A percentile compares a stretch with the other conserved stretches of the same genome.
These are phyloP conservation scores for Phytophthora kernoviae DNA, from an alignment of 352 stramenopile genomes.

Conservation along the genomic window DNA sequence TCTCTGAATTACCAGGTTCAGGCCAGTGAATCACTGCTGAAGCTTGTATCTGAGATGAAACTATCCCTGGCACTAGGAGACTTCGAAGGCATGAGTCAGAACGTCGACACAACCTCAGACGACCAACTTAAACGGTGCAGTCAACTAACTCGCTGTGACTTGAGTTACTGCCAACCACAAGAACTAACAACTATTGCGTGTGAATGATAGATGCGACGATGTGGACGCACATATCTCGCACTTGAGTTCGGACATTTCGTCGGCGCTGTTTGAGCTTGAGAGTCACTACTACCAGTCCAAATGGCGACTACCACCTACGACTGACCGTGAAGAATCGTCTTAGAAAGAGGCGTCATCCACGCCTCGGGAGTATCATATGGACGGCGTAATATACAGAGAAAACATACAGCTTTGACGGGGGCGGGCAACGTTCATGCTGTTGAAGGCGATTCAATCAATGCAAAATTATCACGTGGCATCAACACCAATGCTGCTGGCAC, in stretches of 20 bases:
- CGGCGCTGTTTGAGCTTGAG: constrained; percentile 81
- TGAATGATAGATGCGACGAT: constrained; percentile 66
- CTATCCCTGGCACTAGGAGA: constrained; percentile 76
- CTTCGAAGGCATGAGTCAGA: constrained; percentile 89
- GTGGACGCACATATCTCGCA: constrained; percentile 81
- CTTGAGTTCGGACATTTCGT: constrained; percentile 79
- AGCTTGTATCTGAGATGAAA: constrained; percentile 86
- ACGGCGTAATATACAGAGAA: constrained; percentile 16
- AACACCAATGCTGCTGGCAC: constrained; percentile 44
- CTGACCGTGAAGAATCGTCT: constrained; percentile 14
- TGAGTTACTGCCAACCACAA: too few species aligned
- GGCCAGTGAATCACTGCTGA: constrained; percentile 80
- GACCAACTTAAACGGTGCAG: constrained; percentile 69
- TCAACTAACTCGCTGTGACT: too few species aligned
- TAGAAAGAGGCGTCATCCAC: constrained; percentile 8
- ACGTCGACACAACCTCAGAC: constrained; percentile 72
- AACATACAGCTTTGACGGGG: constrained; percentile 1
- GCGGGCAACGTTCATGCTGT: background rate
- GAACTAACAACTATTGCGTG: too few species aligned
- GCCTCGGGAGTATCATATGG: constrained; percentile 1
- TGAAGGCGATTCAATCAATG: constrained; percentile 10
- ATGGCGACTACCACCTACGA: constrained; percentile 52
- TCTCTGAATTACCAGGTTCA: constrained; percentile 41
- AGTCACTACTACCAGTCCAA: constrained; percentile 88
- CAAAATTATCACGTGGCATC: constrained; percentile 28